Base-by-base conservation (phyloP, 495 filamentous ascomycete species). In the Penicillium atrosanguineum region DNA sequence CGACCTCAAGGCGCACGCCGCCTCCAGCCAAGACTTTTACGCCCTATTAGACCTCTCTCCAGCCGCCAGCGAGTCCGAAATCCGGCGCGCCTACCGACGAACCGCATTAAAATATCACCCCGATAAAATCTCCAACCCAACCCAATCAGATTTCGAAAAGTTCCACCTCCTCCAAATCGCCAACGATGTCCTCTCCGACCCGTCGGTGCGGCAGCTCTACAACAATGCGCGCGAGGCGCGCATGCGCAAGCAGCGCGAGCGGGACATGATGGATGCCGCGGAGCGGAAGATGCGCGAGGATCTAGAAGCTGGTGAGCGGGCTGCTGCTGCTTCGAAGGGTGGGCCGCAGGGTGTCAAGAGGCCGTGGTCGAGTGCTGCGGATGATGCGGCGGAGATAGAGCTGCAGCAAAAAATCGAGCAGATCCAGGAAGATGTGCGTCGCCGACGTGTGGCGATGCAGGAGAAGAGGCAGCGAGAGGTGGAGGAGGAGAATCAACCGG, bases 21-120 rank as follows among this genome's bases (percentile, higher is more conserved):
- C 80, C 54, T 83, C 79, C 28, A 72, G 73, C 37, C 81, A 89
- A 53, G 87, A 97, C 70, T 94, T 93, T 57, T 98, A 98, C 71
- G 83, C 79, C 37, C 83, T 96, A 49, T 86, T 97, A 18, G 80
- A 78, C 20, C 64, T 97, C 43, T 75, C 81, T 15, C 78, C 79
- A 37, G 79, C 81, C 16, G 83, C 87, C 23, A 79, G 79, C 11
- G 79, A 86, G 28, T 68, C 83, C 26, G 87, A 96, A 55, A 83
- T 98, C 62, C 88, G 91, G 50, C 83, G 85, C 48, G 90, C 90
- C 43, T 98, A 96, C 75, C 85, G 91, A 34, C 90, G 88, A 65
- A 87, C 90, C 4, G 89, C 95, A 0, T 77, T 97, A 9, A 90
- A 88, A 68, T 89, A 90, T 67, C 94, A 98, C 68, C 94, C 94